Conservation (phyloP, 768 basidiomycete species). For the Boletus reticuloceps region DNA sequence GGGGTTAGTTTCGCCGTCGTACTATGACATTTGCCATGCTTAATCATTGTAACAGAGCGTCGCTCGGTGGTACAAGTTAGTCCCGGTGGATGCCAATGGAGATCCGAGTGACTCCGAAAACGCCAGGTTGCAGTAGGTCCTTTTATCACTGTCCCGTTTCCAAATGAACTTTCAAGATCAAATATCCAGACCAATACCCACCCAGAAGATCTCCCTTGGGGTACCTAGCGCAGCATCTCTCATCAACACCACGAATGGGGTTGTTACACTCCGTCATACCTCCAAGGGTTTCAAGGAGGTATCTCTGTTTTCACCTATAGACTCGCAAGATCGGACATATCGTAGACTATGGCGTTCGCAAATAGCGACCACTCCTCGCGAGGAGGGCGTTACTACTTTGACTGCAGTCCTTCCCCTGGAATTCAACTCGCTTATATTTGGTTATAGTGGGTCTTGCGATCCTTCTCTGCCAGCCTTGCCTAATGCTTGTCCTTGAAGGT, state of each 20-base stretch:
- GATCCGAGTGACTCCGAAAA: conserved; percentile 6
- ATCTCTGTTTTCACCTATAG: conserved; percentile 6
- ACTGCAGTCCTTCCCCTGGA: conserved; percentile 55
- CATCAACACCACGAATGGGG: conserved; percentile 9
- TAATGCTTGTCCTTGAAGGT: conserved; percentile 32
- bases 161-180: conserved; percentile 5
- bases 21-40: background rate
- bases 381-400: conserved; percentile 16
- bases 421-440: conserved; percentile 55
- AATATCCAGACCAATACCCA: conserved; percentile 9
- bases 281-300: conserved; percentile 20
- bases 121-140: conserved; percentile 18
- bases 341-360: conserved; percentile 24
- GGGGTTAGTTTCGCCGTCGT: conserved; percentile 17
- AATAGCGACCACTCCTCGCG: background rate
- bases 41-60: conserved; percentile 6
- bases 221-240: background rate
- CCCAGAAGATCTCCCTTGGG: conserved; percentile 11
- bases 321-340: conserved; percentile 5
- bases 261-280: conserved; percentile 20
- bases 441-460: conserved; percentile 48
- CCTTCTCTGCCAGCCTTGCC: background rate
- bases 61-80: conserved; percentile 22
- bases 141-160: background rate
- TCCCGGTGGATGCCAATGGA: conserved; percentile 8